Base-by-base conservation (phyloP, 768 basidiomycete genomes). In the Melanogaster broomeanus region DNA sequence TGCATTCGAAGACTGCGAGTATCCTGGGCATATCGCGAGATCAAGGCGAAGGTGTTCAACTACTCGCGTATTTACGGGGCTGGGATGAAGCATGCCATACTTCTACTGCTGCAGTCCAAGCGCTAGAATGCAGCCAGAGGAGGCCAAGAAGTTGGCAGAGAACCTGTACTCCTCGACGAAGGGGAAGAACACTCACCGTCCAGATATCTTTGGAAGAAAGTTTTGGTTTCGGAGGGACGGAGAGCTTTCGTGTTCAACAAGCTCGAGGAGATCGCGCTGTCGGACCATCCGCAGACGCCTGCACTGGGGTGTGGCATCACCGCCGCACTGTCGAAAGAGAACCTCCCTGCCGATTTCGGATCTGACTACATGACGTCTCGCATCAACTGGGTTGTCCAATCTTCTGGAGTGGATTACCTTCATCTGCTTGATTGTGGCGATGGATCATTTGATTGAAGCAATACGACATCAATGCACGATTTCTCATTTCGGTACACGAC, bases 361-460 rank as follows among this genome's bases (percentile, higher is more conserved):
- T 70, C 86, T 0, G 91, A 95, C 57, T 98, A 91, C 68, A 87
- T 98, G 80, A 88, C 97, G 0, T 97, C 93, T 6, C 84, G 97
- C 38, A 95, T 98, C 74, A 99, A 99, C 64, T 98, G 97, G 97
- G 97, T 95, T 43, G 97, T 98, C 6, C 97, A 98, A 63, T 98
- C 95, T 4, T 97, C 94, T 0, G 97, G 96, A 4, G 96, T 98
- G 38, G 97, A 98, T 69, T 98, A 99, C 65, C 85, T 98, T 9
- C 97, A 99, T 63, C 84, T 99, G n/a, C 34, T 81, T 98, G 52
- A 93, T 99, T 61, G 92, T 95, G 42, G 82, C 93, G 6, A 98
- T 98, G 95, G 84, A 93, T 53, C 79, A 96, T 66, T 81, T 99
- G 33, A 84, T 87, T 49, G n/a, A 68, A 71, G 40, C 85, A 82